Evolutionary conservation across 1,284 basidiomycete genomes (phyloP), one percentile per base, ranked within the genome.

Genomic region (Neotropicomus parvogracilis): DNA sequence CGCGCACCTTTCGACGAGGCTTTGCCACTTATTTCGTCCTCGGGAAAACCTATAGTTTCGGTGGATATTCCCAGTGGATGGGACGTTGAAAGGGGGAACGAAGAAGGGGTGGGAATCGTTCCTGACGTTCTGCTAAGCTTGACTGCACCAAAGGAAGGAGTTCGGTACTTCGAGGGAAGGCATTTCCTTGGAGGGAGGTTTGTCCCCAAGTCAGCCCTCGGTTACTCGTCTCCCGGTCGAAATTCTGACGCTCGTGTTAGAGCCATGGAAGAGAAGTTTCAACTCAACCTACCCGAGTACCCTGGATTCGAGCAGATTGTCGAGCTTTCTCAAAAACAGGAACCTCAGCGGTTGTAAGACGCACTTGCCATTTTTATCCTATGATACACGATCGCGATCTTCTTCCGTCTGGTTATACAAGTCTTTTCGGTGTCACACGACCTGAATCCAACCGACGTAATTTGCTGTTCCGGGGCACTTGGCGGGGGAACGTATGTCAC

Each of bases 21-120:
- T 13, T 76, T 99, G 3, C 75, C 80, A 1, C 71, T 87, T 3
- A 74, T 99, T 43, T 75, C 80, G 2, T 63, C 72, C 20, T 84
- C 85, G 6, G 68, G 74, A 4, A 70, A 87, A 12, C 91, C 93
- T 0, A 88, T 95, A 57, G 80, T 97, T 19, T 91, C 88, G 2
- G 88, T 98, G 7, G 97, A 99, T 65, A 95, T 99, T 47, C 97
- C 97, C 0, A 93, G 88, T 1, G 95, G 94, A 4, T 99, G 95
- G 95, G 83, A 92, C 59, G 92, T 98, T 21, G 91, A 95, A 56
- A 69, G 77, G 31, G 94, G 95, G 81, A 44, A 72, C 69, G 2
- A 71, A 72, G 43, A 75, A 71, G 10, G 70, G 74, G 12, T 79
- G 74, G 8, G 75, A 90, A 73, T 65, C 34, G n/a, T 80, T 20